phyloP scores from a whole-genome alignment of 1,139 yeast genomes.

The Dujonia santamariae region DNA sequence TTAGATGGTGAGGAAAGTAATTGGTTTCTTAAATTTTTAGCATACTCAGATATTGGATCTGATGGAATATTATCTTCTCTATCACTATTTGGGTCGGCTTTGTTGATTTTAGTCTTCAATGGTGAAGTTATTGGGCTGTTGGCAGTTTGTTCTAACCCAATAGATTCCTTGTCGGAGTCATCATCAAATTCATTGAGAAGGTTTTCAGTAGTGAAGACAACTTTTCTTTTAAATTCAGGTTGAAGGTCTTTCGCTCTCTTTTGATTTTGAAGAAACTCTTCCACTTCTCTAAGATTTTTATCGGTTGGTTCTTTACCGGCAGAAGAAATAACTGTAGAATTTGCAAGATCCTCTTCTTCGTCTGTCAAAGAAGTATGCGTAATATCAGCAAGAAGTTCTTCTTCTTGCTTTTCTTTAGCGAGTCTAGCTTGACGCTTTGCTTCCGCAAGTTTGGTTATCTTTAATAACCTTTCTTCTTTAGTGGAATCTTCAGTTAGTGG shows the following conservation, averaged over 20 bases:
- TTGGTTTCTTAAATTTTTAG: constrained; percentile 27
- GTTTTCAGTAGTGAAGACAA: constrained; percentile 28
- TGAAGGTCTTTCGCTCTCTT: constrained; percentile 32
- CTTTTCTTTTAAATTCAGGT: constrained; percentile 30
- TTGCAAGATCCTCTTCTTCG: constrained; percentile 36
- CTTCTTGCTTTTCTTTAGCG: constrained; percentile 14
- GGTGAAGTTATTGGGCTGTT: constrained; percentile 39
- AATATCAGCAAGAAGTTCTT: constrained; percentile 31
- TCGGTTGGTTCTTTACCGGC: constrained; percentile 10
- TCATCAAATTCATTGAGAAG: constrained; percentile 34
- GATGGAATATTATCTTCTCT: constrained; percentile 16
- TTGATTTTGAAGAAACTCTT: constrained; percentile 34
- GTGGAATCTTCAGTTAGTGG: constrained; percentile 7
- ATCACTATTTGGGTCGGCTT: constrained; percentile 7
- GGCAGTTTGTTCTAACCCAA: constrained; percentile 3
- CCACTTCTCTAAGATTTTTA: constrained; percentile 26
- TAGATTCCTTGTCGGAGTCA: constrained; percentile 12
- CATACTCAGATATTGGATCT: constrained; percentile 38
- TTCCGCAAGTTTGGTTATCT: constrained; percentile 21
- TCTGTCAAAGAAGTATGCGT: constrained; percentile 36
- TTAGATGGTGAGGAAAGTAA: constrained; percentile 24
- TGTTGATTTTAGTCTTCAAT: constrained; percentile 11
- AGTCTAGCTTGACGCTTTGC: constrained; percentile 21
- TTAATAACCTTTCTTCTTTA: constrained; percentile 18
- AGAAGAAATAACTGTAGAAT: constrained; percentile 18